phyloP scores from a whole-genome alignment of 1,284 basidiomycete genomes.

The Austroboletus niveus region DNA sequence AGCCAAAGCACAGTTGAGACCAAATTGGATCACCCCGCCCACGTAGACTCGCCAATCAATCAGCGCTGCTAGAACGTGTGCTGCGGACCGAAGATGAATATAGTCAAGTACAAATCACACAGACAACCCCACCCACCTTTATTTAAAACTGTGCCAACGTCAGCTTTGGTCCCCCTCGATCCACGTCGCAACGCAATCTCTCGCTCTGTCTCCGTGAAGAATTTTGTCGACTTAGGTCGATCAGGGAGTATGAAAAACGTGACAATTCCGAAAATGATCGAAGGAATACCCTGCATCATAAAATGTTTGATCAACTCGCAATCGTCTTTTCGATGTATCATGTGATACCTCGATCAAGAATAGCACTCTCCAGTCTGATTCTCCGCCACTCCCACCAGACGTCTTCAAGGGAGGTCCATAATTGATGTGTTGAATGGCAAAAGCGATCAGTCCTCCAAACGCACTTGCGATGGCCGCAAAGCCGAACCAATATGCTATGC shows the following conservation, averaged over 20 bases:
- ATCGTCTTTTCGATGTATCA: neutral
- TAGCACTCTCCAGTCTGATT: slow-evolving; percentile 58
- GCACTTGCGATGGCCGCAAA: slow-evolving; percentile 79
- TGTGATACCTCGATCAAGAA: slow-evolving; percentile 70
- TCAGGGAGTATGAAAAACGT: slow-evolving; percentile 70
- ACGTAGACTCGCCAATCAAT: slow-evolving; percentile 65
- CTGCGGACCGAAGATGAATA: slow-evolving; percentile 30
- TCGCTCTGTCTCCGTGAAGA: slow-evolving; percentile 69
- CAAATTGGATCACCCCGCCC: slow-evolving; percentile 70
- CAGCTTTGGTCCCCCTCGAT: slow-evolving; percentile 66
- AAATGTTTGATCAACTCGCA: neutral
- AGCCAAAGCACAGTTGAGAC: slow-evolving; percentile 75
- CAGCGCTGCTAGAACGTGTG: slow-evolving; percentile 62
- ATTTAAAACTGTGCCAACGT: slow-evolving; percentile 63
- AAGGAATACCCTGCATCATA: slow-evolving; percentile 53
- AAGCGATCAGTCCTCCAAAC: slow-evolving; percentile 74
- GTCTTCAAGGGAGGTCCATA: slow-evolving; percentile 24
- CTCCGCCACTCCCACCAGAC: slow-evolving; percentile 24
- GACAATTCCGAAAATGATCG: slow-evolving; percentile 67
- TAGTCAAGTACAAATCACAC: neutral
- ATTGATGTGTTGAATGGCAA: slow-evolving; percentile 62
- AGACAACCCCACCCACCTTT: slow-evolving; percentile 46
- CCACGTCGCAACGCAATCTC: slow-evolving; percentile 71
- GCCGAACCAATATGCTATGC: slow-evolving; percentile 80
- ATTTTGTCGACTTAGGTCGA: slow-evolving; percentile 72